These are phyloP conservation scores for Kluyveromyces siamensis DNA, from an alignment of 805 yeast species.

Conservation along the genomic window DNA sequence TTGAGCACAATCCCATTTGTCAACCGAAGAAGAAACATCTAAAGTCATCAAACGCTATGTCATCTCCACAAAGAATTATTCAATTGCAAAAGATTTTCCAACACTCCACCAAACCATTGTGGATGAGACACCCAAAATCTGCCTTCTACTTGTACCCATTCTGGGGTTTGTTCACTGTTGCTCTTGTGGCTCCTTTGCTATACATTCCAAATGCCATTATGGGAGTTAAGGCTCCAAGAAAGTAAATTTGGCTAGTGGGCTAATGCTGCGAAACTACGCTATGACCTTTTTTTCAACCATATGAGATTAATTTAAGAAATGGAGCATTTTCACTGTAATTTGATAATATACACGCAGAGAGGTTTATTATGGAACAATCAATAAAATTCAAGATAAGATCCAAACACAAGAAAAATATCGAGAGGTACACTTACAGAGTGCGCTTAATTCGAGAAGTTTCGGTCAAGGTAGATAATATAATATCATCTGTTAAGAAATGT, in stretches of 20 bases:
- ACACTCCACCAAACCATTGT: slow-evolving; percentile 46
- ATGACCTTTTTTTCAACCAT: neutral
- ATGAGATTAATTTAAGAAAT: neutral
- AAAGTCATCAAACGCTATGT: neutral
- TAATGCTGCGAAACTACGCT: neutral
- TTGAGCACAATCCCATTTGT: neutral
- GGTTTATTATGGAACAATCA: neutral
- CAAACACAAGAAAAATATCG: neutral
- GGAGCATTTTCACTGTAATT: neutral
- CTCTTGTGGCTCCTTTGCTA: slow-evolving; percentile 57
- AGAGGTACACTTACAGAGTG: neutral
- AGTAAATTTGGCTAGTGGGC: neutral
- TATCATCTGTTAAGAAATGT: neutral
- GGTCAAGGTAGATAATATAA: neutral
- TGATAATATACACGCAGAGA: neutral
- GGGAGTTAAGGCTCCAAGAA: slow-evolving; percentile 49
- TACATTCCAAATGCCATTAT: slow-evolving; percentile 64
- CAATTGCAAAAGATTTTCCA: slow-evolving; percentile 54
- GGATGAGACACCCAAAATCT: slow-evolving; percentile 59
- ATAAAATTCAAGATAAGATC: neutral
- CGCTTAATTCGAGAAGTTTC: neutral
- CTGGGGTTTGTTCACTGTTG: slow-evolving; percentile 61
- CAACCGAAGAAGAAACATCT: neutral
- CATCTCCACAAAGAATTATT: slow-evolving; percentile 39
- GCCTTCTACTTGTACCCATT: slow-evolving; percentile 69